These are phyloP conservation scores for Colletotrichum australisinense DNA, from an alignment of 2,329 filamentous ascomycete genomes.

Conservation along the genomic window DNA sequence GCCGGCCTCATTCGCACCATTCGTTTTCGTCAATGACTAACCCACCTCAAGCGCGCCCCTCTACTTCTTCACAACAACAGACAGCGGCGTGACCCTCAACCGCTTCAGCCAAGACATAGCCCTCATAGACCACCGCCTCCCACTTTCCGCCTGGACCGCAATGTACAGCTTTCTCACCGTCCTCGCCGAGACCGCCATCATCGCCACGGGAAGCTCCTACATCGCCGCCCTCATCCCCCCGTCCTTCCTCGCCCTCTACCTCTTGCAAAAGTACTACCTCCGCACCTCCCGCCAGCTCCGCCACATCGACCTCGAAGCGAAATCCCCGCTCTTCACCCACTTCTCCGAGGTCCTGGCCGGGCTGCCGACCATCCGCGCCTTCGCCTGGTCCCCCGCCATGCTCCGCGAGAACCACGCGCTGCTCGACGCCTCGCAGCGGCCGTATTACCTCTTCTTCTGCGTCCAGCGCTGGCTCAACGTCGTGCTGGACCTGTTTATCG, in stretches of 20 bases:
- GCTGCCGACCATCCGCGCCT: constrained; percentile 60
- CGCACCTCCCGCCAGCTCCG: constrained; percentile 66
- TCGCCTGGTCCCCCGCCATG: constrained; percentile 56
- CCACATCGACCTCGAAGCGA: constrained; percentile 63
- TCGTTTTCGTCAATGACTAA: background rate
- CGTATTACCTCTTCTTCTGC: constrained; percentile 60
- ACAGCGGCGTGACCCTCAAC: constrained; percentile 49
- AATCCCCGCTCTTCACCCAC: constrained; percentile 61
- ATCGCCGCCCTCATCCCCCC: constrained; percentile 55
- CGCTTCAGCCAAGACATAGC: constrained; percentile 56
- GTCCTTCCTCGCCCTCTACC: constrained; percentile 52
- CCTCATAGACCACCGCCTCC: constrained; percentile 52
- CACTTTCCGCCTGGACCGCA: constrained; percentile 38
- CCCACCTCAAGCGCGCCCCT: constrained; percentile 2
- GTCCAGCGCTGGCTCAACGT: constrained; percentile 62
- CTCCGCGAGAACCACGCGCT: constrained; percentile 48
- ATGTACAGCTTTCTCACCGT: constrained; percentile 43
- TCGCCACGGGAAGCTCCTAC: constrained; percentile 56
- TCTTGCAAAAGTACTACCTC: constrained; percentile 64
- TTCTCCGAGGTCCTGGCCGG: constrained; percentile 62
- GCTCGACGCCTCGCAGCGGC: constrained; percentile 58
- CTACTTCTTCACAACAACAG: constrained; percentile 48
- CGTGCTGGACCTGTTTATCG: constrained; percentile 61
- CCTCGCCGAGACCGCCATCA: constrained; percentile 56
- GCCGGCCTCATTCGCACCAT: background rate